phyloP scores from a whole-genome alignment of 1,139 yeast species.

The Saccharomycopsis hybrid region DNA sequence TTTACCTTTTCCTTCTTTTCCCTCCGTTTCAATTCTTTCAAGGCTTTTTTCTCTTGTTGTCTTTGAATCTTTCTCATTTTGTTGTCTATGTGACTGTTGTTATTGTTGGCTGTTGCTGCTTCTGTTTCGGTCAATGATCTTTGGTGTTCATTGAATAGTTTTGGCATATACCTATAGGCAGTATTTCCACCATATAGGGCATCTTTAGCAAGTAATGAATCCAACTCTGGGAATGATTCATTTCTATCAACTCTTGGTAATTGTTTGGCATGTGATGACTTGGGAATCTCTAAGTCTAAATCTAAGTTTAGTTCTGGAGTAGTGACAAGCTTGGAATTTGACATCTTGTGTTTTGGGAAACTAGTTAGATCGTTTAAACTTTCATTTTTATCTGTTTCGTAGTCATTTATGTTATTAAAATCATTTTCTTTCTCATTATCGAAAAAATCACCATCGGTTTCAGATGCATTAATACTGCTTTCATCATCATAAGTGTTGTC shows the following conservation, averaged over 20 bases:
- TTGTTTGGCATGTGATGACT: constrained; percentile 1
- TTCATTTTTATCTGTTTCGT: too few relatives aligned
- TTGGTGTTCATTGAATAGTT: too few relatives aligned
- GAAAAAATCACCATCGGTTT: background rate
- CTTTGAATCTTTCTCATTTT: constrained; percentile 95
- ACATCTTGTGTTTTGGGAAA: too few relatives aligned
- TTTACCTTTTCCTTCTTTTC: background rate
- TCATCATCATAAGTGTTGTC: constrained; percentile 1
- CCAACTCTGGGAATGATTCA: constrained; percentile 2
- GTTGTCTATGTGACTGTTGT: constrained; percentile 98
- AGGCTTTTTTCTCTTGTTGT: constrained; percentile 47
- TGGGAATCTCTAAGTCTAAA: constrained; percentile 7
- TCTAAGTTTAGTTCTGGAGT: background rate
- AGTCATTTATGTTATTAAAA: too few relatives aligned
- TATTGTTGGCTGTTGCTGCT: too few relatives aligned
- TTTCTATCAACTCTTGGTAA: constrained; percentile 7
- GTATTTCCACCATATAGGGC: constrained; percentile 9
- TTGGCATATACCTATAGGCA: constrained; percentile 4
- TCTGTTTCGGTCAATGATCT: too few relatives aligned
- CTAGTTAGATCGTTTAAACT: too few relatives aligned
- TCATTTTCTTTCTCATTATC: background rate
- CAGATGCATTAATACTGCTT: background rate
- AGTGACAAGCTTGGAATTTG: background rate
- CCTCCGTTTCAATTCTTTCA: too few relatives aligned
- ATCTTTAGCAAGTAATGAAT: constrained; percentile 10